Evolutionary conservation across 768 basidiomycete genomes (phyloP).

Genomic region (Suillus hirtellus): DNA sequence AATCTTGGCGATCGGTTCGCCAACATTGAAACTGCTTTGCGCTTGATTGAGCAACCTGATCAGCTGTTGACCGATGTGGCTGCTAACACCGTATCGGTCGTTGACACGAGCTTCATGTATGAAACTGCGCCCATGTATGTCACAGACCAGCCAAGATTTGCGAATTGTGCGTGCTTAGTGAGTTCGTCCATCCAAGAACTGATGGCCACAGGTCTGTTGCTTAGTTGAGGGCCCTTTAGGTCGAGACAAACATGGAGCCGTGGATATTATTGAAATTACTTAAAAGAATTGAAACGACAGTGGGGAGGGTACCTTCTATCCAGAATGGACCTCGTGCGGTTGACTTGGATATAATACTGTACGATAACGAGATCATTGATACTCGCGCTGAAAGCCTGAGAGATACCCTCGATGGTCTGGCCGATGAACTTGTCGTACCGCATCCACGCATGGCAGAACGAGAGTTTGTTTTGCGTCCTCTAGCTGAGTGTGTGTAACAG

Average conservation of each 20-base stretch:
- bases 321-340: conserved; percentile 87
- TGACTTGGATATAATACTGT: conserved; percentile 87
- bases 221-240: conserved; percentile 41
- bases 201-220: conserved; percentile 5
- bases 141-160: conserved; percentile 82
- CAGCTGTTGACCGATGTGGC: conserved; percentile 26
- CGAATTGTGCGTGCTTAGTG: conserved; percentile 91
- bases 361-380: conserved; percentile 61
- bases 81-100: conserved; percentile 40
- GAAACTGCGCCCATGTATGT: conserved; percentile 97
- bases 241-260: conserved; percentile 73
- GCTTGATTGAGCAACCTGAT: conserved; percentile 58
- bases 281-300: conserved; percentile 69
- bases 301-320: conserved; percentile 79
- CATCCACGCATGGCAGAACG: conserved; percentile 81
- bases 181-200: conserved; percentile 28
- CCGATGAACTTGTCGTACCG: conserved; percentile 77
- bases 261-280: conserved; percentile 56
- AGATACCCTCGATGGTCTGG: conserved; percentile 48
- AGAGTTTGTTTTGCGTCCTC: conserved; percentile 88
- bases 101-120: conserved; percentile 88
- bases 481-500: conserved; percentile 69
- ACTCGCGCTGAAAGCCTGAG: conserved; percentile 46
- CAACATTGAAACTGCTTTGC: conserved; percentile 79
- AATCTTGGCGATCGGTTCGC: conserved; percentile 87